These are phyloP conservation scores for Pleurostoma richardsiae DNA, from an alignment of 2,329 filamentous ascomycete genomes.

Conservation along the genomic window DNA sequence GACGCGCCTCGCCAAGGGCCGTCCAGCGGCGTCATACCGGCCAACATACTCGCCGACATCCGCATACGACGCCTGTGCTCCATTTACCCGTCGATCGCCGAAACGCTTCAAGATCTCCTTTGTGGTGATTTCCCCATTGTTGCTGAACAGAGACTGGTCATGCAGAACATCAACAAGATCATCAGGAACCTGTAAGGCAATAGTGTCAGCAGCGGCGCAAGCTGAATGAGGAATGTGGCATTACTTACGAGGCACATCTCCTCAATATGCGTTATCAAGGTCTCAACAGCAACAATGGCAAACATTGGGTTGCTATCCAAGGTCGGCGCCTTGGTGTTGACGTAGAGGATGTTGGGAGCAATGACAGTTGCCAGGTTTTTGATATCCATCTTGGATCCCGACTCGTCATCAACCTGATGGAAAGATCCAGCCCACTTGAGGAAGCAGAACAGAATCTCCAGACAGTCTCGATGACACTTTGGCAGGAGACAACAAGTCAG, in stretches of 20 bases:
- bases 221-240: background rate
- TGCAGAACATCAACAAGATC: conserved; percentile 82
- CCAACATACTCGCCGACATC: conserved; percentile 53
- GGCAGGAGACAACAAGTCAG: conserved; percentile 88
- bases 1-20: conserved; percentile 57
- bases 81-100: conserved; percentile 61
- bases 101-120: conserved; percentile 96
- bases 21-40: conserved; percentile 38
- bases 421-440: conserved; percentile 97
- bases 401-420: conserved; percentile 94
- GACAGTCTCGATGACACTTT: conserved; percentile 85
- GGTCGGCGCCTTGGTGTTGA: conserved; percentile 56
- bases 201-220: conserved; percentile 15
- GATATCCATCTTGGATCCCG: conserved; percentile 97
- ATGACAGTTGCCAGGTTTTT: conserved; percentile 97
- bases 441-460: conserved; percentile 94
- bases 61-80: conserved; percentile 52
- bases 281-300: conserved; percentile 88
- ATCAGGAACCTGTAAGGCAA: conserved; percentile 69
- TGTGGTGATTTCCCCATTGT: conserved; percentile 81
- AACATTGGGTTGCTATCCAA: conserved; percentile 86
- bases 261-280: conserved; percentile 88
- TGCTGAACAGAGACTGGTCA: conserved; percentile 77
- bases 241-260: conserved; percentile 89
- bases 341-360: conserved; percentile 88